Conservation (phyloP, 495 filamentous ascomycete species). For the Annulohypoxylon stygium region DNA sequence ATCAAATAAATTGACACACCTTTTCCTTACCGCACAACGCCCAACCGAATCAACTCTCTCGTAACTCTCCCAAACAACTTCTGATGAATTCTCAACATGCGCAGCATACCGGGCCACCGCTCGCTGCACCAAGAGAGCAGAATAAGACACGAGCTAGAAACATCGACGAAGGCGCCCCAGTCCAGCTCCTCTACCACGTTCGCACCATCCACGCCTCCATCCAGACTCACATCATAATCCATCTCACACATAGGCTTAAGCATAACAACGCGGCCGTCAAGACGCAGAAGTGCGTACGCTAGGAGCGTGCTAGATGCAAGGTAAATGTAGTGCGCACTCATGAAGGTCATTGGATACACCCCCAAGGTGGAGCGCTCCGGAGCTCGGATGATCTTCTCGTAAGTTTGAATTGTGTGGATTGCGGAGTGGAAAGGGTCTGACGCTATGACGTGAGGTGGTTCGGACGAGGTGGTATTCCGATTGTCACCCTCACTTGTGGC, state of each 20-base stretch:
- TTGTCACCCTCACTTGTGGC: too few species aligned
- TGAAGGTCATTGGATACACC: neutral
- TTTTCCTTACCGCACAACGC: too few species aligned
- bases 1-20: too few species aligned
- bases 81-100: neutral
- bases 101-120: neutral
- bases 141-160: neutral
- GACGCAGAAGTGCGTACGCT: neutral
- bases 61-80: neutral
- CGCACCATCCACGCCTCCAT: neutral
- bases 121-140: neutral
- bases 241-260: neutral
- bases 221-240: neutral
- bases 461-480: neutral
- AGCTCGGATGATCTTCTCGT: neutral
- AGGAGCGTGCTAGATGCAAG: neutral
- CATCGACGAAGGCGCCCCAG: slow-evolving; percentile 1
- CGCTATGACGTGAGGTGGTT: neutral
- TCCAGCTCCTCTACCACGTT: too few species aligned
- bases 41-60: neutral
- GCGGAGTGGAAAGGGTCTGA: neutral
- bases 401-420: neutral
- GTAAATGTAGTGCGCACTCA: neutral
- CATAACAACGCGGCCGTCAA: neutral
- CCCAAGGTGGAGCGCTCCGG: neutral